These are phyloP conservation scores for Phytopythium cucurbitacearum DNA, from an alignment of 352 stramenopile genomes.

Conservation along the genomic window DNA sequence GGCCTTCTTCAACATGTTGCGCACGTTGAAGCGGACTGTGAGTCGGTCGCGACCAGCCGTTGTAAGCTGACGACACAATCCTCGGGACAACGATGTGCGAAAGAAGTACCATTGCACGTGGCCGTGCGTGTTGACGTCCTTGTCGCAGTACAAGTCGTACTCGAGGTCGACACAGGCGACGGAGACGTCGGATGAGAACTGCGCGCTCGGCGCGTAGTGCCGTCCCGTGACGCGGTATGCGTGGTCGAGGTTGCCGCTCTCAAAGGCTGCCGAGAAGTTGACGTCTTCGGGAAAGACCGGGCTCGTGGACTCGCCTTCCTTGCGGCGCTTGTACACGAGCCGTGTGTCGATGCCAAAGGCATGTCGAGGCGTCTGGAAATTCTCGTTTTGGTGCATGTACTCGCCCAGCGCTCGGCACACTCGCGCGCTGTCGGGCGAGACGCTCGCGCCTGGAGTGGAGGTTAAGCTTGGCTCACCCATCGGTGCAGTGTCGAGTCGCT, in stretches of 20 bases:
- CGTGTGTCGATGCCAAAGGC: constrained; percentile 51
- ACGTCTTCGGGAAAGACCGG: constrained; percentile 26
- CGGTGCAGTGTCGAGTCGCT: constrained; percentile 11
- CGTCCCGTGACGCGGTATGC: constrained; percentile 52
- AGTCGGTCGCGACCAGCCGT: constrained; percentile 15
- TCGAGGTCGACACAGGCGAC: constrained; percentile 44
- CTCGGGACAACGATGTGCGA: constrained; percentile 25
- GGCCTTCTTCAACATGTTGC: constrained; percentile 83
- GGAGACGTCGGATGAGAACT: constrained; percentile 28
- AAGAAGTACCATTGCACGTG: constrained; percentile 92
- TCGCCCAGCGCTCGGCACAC: constrained; percentile 45
- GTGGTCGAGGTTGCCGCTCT: constrained; percentile 75
- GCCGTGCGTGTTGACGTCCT: constrained; percentile 61
- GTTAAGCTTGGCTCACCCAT: too few relatives aligned
- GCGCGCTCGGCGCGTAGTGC: constrained; percentile 42
- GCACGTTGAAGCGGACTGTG: constrained; percentile 77
- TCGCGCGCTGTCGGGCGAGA: constrained; percentile 7
- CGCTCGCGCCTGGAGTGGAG: not conserved
- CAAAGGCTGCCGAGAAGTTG: constrained; percentile 59
- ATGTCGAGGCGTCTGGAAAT: constrained; percentile 50
- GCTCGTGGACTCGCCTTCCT: constrained; percentile 20
- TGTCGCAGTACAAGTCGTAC: constrained; percentile 76
- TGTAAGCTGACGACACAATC: not conserved
- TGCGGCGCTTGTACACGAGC: constrained; percentile 67
- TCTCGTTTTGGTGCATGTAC: constrained; percentile 73